Evolutionary conservation across 495 filamentous ascomycete species (phyloP), one percentile per base, ranked within the genome.

Genomic region (Penicillium arizonense): DNA sequence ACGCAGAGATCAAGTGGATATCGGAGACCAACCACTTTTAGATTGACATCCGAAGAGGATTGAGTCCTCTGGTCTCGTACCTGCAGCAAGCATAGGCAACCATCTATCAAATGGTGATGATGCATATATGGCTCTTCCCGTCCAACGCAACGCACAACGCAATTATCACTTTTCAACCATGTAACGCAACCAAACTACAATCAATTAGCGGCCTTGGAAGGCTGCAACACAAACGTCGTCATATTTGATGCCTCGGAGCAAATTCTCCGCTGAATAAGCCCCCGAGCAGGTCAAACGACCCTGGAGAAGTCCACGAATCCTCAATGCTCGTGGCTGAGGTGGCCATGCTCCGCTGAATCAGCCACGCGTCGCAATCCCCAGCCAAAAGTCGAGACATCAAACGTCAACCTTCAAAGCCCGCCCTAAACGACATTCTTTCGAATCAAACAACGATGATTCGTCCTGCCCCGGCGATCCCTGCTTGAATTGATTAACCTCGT

Each of bases 401-500:
- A 32, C 11, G 5, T 38, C 28, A 32, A 47, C 44, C 11, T 18
- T 23, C 21, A 30, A 30, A 30, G 28, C 26, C 38, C 28, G 6
- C 20, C 20, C 14, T 33, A n/a, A 24, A 42, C 4, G 18, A 42
- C 16, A 12, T 6, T 35, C 37, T 58, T 58, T 58, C 18, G 44
- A 53, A 58, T 46, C 5, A 16, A 13, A 4, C 20, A 10, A 13
- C 3, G 13, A 3, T 36, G 13, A 61, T 61, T 54, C 53, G 50
- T 51, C 54, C 4, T 13, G 32, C 4, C n/a, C 3, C 9, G 54
- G 12, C 32, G 58, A 57, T 57, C 54, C 6, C 30, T 59, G 20
- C 12, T 38, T 50, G n/a, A 50, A 36, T 51, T n/a, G 36, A 61
- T 50, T 61, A 61, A 61, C 44, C 58, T 61, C 58, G 20, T 54